Evolutionary conservation across 2,329 filamentous ascomycete genomes (phyloP), one percentile per base, ranked within the genome.

Genomic region (Beauveria varroae): DNA sequence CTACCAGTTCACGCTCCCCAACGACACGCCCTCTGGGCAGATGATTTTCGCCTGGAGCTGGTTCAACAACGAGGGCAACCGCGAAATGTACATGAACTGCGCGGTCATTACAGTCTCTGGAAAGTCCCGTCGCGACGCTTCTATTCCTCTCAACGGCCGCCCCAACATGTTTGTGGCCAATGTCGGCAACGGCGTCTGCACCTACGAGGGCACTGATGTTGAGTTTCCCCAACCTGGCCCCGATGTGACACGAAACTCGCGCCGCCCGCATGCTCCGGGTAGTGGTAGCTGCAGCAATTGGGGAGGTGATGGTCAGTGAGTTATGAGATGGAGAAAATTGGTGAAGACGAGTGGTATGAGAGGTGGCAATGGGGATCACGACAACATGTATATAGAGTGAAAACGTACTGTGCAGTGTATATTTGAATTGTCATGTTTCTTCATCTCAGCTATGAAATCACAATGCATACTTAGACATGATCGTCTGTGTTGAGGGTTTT

Each of bases 51-150:
- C 80, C 1, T 88, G 86, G 86, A 82, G 81, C 3, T 85, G 81
- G 82, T 85, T 86, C 71, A 86, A 86, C 71, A 78, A 79, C 63
- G 66, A 84, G 28, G 85, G 86, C 1, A 87, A 86, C 67, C 77
- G 85, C 20, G 86, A 88, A 68, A 86, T 87, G 80, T 89, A 89
- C 75, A 87, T 87, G 83, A 86, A 88, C 71, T 89, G 86, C 65
- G 85, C 85, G 0, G 78, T 80, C 7, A 78, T 88, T 28, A 78
- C 77, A n/a, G 81, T 87, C 51, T 57, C 64, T 1, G 66, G 66
- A 3, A 65, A 66, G 20, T 46, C 22, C 1, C 51, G 50, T 20
- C 43, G 60, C 14, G 63, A 47, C 30, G 67, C 70, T 53, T 62
- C 28, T 3, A 41, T n/a, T 10, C 22, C 63, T 6, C 83, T 87